Evolutionary conservation across 2,329 filamentous ascomycete genomes (phyloP), one percentile per base, ranked within the genome.

Genomic region (Fusarium sp.): DNA sequence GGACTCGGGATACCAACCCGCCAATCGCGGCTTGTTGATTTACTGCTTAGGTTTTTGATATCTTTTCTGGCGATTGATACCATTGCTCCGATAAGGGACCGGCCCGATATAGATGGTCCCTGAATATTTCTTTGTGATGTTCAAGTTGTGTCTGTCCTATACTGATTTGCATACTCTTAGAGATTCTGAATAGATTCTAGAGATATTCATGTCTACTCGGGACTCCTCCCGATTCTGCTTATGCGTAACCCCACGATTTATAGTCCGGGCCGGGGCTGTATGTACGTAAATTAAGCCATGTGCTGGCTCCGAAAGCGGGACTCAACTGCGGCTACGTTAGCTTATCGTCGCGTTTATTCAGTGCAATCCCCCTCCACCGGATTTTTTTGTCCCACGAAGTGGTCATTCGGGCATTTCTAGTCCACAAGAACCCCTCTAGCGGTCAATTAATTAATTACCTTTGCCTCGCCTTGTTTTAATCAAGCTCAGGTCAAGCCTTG

Each of bases 241-340:
- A 35, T 60, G 39, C 33, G 33, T 35, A 49, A 72, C 71, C 71
- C 71, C 67, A 72, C 71, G 59, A 74, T 72, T 53, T 52, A 46
- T 38, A 63, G 66, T 22, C 67, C 44, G 53, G 67, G 20, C 70
- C 55, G 58, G 58, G 57, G 58, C 27, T 73, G 45, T 44, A 70
- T 60, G 54, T 49, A 61, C 52, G 65, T 70, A 67, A 74, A 72
- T 58, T 55, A 45, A 41, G 27, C 42, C 62, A 74, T 70, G 56
- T 74, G 59, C 72, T 62, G 73, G 65, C 71, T 76, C 77, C 76
- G 77, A 79, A 76, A 78, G 75, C 77, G 77, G 77, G 71, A 75
- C 71, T 70, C 69, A 20, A 27, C 38, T 52, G 64, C 65, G 65
- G 65, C 65, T 68, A 68, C 50, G 57, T 68, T 68, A 68, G 77